Conservation (phyloP, 2,329 filamentous ascomycete species). For the Fusarium algeriense region DNA sequence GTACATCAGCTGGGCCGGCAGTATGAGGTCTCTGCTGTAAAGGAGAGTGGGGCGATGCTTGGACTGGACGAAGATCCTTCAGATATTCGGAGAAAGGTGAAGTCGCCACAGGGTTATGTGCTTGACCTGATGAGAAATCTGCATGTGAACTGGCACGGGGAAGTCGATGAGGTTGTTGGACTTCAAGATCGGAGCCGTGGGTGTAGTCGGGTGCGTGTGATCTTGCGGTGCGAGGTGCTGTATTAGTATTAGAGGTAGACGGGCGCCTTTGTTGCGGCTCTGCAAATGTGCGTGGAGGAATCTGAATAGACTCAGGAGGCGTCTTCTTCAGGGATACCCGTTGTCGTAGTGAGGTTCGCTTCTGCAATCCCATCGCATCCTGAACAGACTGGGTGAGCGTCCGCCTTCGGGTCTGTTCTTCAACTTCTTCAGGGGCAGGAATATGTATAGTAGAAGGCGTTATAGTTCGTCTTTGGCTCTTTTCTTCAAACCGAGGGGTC, state of each 20-base stretch:
- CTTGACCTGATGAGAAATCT: constrained; percentile 45
- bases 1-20: constrained; percentile 53
- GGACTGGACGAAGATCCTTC: constrained; percentile 58
- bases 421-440: constrained; percentile 28
- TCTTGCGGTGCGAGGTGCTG: constrained; percentile 49
- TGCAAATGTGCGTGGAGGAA: constrained; percentile 56
- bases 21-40: constrained; percentile 71
- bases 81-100: constrained; percentile 54
- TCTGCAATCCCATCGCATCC: constrained; percentile 43
- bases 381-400: constrained; percentile 39
- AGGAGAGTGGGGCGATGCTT: constrained; percentile 72
- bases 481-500: constrained; percentile 20
- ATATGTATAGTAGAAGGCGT: constrained; percentile 25
- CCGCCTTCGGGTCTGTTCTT: constrained; percentile 27
- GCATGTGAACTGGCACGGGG: constrained; percentile 53
- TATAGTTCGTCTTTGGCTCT: constrained; percentile 33
- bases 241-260: constrained; percentile 50
- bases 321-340: constrained; percentile 66
- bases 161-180: constrained; percentile 49
- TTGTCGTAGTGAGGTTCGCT: constrained; percentile 64
- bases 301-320: constrained; percentile 66
- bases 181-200: constrained; percentile 62
- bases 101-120: constrained; percentile 43
- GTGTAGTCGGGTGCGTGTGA: constrained; percentile 59
- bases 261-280: constrained; percentile 43